Base-by-base conservation (phyloP, 139 green algal genomes). In the Klebsormidium nitens region DNA sequence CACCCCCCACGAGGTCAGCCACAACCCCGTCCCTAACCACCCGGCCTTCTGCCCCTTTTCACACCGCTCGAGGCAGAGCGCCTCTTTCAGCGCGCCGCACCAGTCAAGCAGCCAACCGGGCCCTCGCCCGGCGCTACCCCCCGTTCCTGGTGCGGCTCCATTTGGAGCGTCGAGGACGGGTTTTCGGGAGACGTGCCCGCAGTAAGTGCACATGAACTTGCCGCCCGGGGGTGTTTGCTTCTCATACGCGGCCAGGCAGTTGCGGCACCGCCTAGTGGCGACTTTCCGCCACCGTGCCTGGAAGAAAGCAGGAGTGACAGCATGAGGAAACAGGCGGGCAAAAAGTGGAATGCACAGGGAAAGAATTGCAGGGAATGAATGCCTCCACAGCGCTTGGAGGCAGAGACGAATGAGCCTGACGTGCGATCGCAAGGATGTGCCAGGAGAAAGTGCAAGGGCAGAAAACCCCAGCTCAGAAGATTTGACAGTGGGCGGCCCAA, bases 201-300 rank as follows among this genome's bases (percentile, higher is more conserved):
- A 76, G 5, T 28, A 4, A 11, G 26, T 23, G 59, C 69, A 76
- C 69, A 47, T 76, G 69, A 49, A 76, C 3, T 32, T 29, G 28
- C 69, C 69, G 32, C 48, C 59, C 8, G 57, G 2, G 2, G 69
- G 69, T 19, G 6, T 19, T 61, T 76, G 69, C 2, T 76, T n/a
- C 59, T 32, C 39, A 31, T 76, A 76, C 14, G 69, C 58, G 2
- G 46, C 17, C 2, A 48, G 36, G 29, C 69, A 76, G 37, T 76
- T 76, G 5, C 69, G 19, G 38, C 69, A 76, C 3, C 26, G 11
- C 19, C 61, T 42, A 3, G 57, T 72, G 23, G 69, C 69, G 34
- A 74, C 62, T 47, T 76, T 76, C 4, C 69, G 69, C 48, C 52
- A 64, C 65, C 6, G n/a, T n/a, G n/a, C n/a, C n/a, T n/a, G n/a